Conservation (phyloP, 352 stramenopile species). For the Globisporangium barbulae region DNA sequence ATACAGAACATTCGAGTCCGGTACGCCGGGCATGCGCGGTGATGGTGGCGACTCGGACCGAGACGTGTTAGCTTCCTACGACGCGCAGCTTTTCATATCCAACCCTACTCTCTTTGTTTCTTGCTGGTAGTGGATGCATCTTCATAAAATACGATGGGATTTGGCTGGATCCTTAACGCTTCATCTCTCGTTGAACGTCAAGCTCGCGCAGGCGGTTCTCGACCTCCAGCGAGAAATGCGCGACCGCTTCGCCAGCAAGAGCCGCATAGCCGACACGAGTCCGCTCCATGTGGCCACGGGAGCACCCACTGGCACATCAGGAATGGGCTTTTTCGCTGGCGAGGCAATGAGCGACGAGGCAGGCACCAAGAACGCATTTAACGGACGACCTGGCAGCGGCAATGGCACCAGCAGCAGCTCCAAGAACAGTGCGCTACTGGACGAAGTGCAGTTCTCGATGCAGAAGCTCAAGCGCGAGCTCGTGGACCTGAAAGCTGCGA, state of each 20-base stretch:
- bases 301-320: background rate
- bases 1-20: conserved; percentile 14
- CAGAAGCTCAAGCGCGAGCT: conserved; percentile 78
- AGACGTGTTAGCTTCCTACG: conserved; percentile 62
- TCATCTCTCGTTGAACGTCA: conserved; percentile 28
- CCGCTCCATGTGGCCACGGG: background rate
- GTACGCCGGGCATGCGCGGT: background rate
- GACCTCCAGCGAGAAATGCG: conserved; percentile 54
- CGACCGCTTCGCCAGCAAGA: conserved; percentile 31
- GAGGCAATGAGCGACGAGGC: background rate
- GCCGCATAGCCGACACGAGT: background rate
- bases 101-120: conserved; percentile 3
- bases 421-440: conserved; percentile 24
- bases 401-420: background rate
- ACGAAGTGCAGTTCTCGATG: conserved; percentile 63
- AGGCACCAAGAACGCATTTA: background rate
- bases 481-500: conserved; percentile 49
- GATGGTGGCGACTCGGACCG: conserved; percentile 25
- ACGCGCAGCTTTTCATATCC: conserved; percentile 75
- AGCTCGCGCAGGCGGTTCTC: conserved; percentile 46
- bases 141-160: background rate
- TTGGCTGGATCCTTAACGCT: conserved; percentile 12
- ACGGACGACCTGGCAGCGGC: background rate
- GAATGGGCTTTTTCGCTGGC: background rate
- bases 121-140: no score